A percentile compares a stretch with the other conserved stretches of the same genome.
phyloP scores from a whole-genome alignment of 345 rosid genomes.

The Eucalyptus camaldulensis region DNA sequence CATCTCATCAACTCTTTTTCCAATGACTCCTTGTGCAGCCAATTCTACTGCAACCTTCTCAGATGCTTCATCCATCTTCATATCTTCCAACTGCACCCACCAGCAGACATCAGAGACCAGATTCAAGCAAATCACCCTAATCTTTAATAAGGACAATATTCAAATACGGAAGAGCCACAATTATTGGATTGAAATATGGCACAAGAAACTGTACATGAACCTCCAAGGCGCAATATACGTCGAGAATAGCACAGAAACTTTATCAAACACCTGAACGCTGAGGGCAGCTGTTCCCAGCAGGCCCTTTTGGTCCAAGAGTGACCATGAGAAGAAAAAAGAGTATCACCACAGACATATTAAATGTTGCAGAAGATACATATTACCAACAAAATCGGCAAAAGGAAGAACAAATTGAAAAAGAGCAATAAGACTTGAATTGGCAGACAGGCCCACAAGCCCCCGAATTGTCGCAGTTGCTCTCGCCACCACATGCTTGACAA shows the following conservation, averaged over 20 bases:
- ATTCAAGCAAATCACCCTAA: not conserved
- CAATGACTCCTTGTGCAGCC: conserved; percentile 90
- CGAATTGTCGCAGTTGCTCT: not conserved
- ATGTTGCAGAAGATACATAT: not conserved
- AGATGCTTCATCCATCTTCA: conserved; percentile 86
- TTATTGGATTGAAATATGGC: not conserved
- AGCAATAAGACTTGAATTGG: not conserved
- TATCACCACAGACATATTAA: not conserved
- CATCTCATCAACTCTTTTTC: conserved; percentile 94
- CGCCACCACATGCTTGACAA: not conserved
- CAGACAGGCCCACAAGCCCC: not conserved
- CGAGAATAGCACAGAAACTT: not conserved
- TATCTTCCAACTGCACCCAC: conserved; percentile 53
- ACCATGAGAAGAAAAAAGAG: not conserved
- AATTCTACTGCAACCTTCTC: conserved; percentile 84
- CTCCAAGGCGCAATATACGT: not conserved
- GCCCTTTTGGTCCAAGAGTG: not conserved
- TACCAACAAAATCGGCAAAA: not conserved
- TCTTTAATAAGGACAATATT: not conserved
- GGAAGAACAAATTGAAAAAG: not conserved
- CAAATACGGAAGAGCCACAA: not conserved
- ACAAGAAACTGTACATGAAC: not conserved
- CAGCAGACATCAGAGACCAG: not conserved
- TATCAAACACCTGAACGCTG: not conserved
- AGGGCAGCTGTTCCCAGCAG: not conserved